A percentile compares a stretch with the other conserved stretches of the same genome.
phyloP scores from a whole-genome alignment of 2,329 filamentous ascomycete genomes.

The Talaromyces sp. region DNA sequence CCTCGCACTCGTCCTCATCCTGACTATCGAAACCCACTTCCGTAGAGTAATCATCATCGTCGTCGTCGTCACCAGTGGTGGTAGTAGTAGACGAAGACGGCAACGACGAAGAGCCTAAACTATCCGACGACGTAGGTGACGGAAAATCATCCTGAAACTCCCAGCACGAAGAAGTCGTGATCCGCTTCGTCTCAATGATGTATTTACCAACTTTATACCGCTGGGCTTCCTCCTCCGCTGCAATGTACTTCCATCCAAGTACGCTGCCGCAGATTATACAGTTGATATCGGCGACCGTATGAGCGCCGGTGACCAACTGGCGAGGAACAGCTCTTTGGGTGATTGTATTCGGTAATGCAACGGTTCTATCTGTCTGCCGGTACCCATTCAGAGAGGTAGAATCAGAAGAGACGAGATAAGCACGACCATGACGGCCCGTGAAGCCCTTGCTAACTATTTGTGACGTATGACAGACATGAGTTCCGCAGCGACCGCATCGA shows the following conservation, averaged over 20 bases:
- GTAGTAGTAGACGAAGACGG: background rate
- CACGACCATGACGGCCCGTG: conserved; percentile 61
- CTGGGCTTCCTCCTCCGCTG: conserved; percentile 59
- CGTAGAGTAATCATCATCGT: background rate
- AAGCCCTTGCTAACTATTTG: conserved; percentile 64
- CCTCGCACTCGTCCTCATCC: conserved; percentile 65
- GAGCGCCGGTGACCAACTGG: conserved; percentile 60
- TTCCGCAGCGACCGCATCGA: conserved; percentile 56
- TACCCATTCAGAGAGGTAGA: background rate
- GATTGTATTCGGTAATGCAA: conserved; percentile 56
- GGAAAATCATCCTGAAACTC: conserved; percentile 35
- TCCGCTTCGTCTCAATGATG: conserved; percentile 59
- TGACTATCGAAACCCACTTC: conserved; percentile 58
- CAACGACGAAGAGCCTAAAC: background rate
- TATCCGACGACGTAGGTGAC: background rate
- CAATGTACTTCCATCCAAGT: conserved; percentile 63
- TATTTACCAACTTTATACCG: conserved; percentile 65
- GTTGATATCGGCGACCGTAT: conserved; percentile 59
- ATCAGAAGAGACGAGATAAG: conserved; percentile 54
- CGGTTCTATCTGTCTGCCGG: conserved; percentile 20
- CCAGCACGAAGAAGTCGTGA: conserved; percentile 52
- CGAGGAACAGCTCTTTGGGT: conserved; percentile 55
- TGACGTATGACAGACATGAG: conserved; percentile 55
- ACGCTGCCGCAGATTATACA: conserved; percentile 55
- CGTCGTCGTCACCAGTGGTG: no score